Percentiles rank a stretch among this genome's conserved stretches.
Conservation (phyloP, 768 basidiomycete species). For the Arthromyces matolae region DNA sequence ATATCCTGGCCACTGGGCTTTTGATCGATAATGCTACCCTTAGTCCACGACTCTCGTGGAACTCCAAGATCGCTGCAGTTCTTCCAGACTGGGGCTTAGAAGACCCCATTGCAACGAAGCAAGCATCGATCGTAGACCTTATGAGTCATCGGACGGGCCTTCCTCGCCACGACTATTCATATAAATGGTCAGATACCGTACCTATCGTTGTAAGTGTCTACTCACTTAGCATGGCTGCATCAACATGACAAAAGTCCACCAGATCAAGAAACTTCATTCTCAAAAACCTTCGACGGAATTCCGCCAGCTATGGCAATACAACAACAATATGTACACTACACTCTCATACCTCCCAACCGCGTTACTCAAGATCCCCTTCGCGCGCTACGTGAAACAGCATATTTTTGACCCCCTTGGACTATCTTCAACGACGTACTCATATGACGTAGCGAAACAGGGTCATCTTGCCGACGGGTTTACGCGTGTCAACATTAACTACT, state of each 20-base stretch:
- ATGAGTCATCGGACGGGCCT: constrained; percentile 20
- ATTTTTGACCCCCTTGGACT: constrained; percentile 27
- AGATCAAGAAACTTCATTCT: constrained; percentile 21
- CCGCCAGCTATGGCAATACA: constrained; percentile 26
- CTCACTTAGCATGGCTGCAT: too few species aligned
- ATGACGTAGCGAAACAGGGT: constrained; percentile 21
- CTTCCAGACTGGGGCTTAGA: constrained; percentile 23
- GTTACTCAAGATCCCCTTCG: constrained; percentile 18
- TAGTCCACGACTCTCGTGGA: constrained; percentile 25
- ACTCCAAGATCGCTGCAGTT: constrained; percentile 22
- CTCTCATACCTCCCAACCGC: constrained; percentile 23
- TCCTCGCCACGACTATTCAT: constrained; percentile 17
- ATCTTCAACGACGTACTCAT: constrained; percentile 28
- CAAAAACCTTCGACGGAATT: constrained; percentile 27
- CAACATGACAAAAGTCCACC: too few species aligned
- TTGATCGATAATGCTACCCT: constrained; percentile 25
- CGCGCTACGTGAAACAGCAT: constrained; percentile 24
- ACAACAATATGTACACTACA: constrained; percentile 26
- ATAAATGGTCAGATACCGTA: constrained; percentile 12
- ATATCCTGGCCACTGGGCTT: constrained; percentile 22
- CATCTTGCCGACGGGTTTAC: constrained; percentile 27
- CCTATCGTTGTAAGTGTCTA: constrained; percentile 14
- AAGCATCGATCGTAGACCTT: constrained; percentile 20
- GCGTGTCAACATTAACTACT: constrained; percentile 14
- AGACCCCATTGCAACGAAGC: constrained; percentile 22